Percentiles rank a stretch among this genome's conserved stretches.
These are phyloP conservation scores for Vickermania spadyakhi DNA, from an alignment of 208 protist genomes.

Conservation along the genomic window DNA sequence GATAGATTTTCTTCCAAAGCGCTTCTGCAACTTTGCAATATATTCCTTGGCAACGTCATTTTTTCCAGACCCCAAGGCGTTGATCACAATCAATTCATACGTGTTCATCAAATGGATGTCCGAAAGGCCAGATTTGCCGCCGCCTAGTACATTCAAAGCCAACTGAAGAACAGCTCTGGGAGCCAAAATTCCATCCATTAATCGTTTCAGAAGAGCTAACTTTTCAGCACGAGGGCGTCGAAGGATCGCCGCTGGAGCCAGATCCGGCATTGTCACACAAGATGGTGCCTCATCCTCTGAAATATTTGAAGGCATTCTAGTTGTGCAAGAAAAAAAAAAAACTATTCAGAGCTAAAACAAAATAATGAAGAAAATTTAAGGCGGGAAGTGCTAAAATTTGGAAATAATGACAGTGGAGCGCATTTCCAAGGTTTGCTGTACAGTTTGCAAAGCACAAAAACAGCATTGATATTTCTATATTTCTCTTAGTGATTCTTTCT, in stretches of 20 bases:
- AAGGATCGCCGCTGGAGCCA: background rate
- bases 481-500: too few species aligned
- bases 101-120: conserved; percentile 45
- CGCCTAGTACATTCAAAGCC: conserved; percentile 62
- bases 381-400: too few species aligned
- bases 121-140: conserved; percentile 37
- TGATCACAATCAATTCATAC: conserved; percentile 74
- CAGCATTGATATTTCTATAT: too few species aligned
- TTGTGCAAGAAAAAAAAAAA: conserved; percentile 2
- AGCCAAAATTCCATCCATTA: conserved; percentile 32
- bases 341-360: too few species aligned
- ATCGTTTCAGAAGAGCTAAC: conserved; percentile 39
- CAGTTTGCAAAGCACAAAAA: too few species aligned
- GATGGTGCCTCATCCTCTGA: background rate
- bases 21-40: conserved; percentile 55
- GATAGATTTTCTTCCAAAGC: conserved; percentile 56
- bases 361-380: too few species aligned
- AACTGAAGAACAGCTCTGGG: conserved; percentile 63
- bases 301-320: background rate
- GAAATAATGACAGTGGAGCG: too few species aligned
- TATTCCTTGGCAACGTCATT: conserved; percentile 48
- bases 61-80: conserved; percentile 64
- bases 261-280: background rate
- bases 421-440: too few species aligned
- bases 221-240: conserved; percentile 57